Percentiles rank a stretch among this genome's conserved stretches.
Conservation (phyloP, 2,329 filamentous ascomycete genomes). For the Aspergillus floridensis region DNA sequence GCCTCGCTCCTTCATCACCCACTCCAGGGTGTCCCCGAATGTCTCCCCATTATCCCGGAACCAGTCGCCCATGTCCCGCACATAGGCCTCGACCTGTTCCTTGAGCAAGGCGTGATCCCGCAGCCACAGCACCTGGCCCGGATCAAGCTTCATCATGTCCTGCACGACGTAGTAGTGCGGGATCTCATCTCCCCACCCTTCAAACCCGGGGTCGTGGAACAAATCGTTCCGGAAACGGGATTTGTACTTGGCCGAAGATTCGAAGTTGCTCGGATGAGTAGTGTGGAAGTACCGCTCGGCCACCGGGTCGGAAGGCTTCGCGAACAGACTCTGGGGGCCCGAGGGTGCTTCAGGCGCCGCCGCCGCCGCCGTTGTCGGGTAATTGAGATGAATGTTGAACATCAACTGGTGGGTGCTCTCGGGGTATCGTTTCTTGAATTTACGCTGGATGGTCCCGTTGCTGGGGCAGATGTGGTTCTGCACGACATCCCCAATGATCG, state of each 20-base stretch:
- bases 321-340: slow-evolving; percentile 4
- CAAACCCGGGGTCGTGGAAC: slow-evolving; percentile 53
- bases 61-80: slow-evolving; percentile 56
- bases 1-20: slow-evolving; percentile 56
- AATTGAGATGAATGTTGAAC: slow-evolving; percentile 55
- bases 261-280: slow-evolving; percentile 20
- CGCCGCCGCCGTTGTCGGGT: slow-evolving; percentile 30
- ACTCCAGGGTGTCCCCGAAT: slow-evolving; percentile 57
- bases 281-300: slow-evolving; percentile 25
- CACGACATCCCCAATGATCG: slow-evolving; percentile 56
- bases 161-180: slow-evolving; percentile 63
- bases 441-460: slow-evolving; percentile 58
- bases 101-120: slow-evolving; percentile 57
- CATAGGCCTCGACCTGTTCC: slow-evolving; percentile 56
- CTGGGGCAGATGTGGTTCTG: slow-evolving; percentile 60
- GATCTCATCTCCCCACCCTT: slow-evolving; percentile 65
- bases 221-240: slow-evolving; percentile 49
- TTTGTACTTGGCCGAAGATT: slow-evolving; percentile 39
- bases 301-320: slow-evolving; percentile 5
- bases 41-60: slow-evolving; percentile 64
- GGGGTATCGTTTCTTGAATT: slow-evolving; percentile 57
- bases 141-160: slow-evolving; percentile 63
- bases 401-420: slow-evolving; percentile 50
- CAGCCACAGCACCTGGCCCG: slow-evolving; percentile 58
- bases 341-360: slow-evolving; percentile 4